Percentiles rank a stretch among this genome's conserved stretches.
These are phyloP conservation scores for Citrus medica DNA, from an alignment of 345 rosid species.

Conservation along the genomic window DNA sequence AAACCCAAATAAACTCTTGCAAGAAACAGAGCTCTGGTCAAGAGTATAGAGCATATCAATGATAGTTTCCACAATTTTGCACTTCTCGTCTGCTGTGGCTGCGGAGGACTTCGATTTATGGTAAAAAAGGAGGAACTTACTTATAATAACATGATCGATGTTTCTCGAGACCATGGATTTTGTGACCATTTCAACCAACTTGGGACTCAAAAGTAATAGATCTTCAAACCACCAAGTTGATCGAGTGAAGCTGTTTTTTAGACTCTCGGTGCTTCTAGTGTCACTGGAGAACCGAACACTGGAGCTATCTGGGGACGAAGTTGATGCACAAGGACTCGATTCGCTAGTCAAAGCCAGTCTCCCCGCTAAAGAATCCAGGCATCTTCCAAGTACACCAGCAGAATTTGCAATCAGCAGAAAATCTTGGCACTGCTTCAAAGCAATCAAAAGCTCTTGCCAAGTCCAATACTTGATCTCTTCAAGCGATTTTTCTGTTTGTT, in stretches of 20 bases:
- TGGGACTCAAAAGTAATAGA: constrained; percentile 39
- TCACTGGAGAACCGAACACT: constrained; percentile 73
- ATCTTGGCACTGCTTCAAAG: constrained; percentile 66
- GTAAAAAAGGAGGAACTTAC: constrained; percentile 74
- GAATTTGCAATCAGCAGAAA: constrained; percentile 32
- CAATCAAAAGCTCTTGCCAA: constrained; percentile 73
- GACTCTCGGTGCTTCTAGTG: constrained; percentile 83
- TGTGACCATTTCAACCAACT: constrained; percentile 39
- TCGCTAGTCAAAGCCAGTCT: constrained; percentile 55
- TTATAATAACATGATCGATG: constrained; percentile 49
- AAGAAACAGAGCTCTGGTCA: constrained; percentile 51
- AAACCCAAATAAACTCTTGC: constrained; percentile 72
- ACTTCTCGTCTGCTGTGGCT: constrained; percentile 44
- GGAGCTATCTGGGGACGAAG: constrained; percentile 76
- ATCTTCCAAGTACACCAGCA: constrained; percentile 34
- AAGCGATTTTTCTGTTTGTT: constrained; percentile 61
- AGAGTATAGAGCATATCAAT: constrained; percentile 53
- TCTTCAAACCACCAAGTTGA: constrained; percentile 91
- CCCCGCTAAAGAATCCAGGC: constrained; percentile 58
- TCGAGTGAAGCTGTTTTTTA: constrained; percentile 51
- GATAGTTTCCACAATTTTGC: constrained; percentile 44
- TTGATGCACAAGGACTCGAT: constrained; percentile 70
- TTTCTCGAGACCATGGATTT: constrained; percentile 56
- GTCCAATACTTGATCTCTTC: constrained; percentile 65
- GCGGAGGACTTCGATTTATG: constrained; percentile 60